Base-by-base conservation (phyloP, 108 stramenopile genomes). In the Fragilariopsis cylindrus region DNA sequence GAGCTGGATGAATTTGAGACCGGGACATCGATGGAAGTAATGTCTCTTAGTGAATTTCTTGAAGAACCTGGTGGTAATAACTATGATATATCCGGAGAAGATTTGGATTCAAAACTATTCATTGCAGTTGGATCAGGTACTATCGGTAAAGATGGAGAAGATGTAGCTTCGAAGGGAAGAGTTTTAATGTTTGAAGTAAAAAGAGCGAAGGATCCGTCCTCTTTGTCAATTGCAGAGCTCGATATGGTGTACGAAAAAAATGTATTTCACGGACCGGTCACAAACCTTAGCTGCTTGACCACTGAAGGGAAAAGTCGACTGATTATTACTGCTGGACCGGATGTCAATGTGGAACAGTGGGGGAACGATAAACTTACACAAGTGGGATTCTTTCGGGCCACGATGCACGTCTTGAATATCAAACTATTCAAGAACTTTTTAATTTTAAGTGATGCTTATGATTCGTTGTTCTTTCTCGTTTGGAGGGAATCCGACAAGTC, bases 281-380 rank as follows among this genome's bases (percentile, higher is more conserved):
- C 90, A 50, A 85, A 72, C 57, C 68, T 95, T 40, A 87, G 87
- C 54, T 92, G 91, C 48, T 79, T 95, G n/a, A 73, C 79, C 15
- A 77, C 72, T 11, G 94, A 95, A 81, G 87, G 88, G 44, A 85
- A 76, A 48, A 78, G 76, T 55, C 83, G 94, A 11, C 70, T 95
- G 21, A 81, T 95, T 13, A 83, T 95, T 67, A 89, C 89, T 47
- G 90, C 95, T 57, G 92, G 95, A 62, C 88, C 95, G 5, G 92
- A 96, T 74, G 81, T 96, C 15, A 92, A 92, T 58, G 81, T 96
- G n/a, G 95, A 96, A 64, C 91, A 93, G 65, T 96, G 92, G 95
- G 90, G 90, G 8, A 81, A 71, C 44, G 86, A 75, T 41, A 92
- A 90, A 58, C 80, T 96, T 60, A 89, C 88, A 1, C 95, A 96